Conservation (phyloP, 2,329 filamentous ascomycete species). For the Hortaea sp. region DNA sequence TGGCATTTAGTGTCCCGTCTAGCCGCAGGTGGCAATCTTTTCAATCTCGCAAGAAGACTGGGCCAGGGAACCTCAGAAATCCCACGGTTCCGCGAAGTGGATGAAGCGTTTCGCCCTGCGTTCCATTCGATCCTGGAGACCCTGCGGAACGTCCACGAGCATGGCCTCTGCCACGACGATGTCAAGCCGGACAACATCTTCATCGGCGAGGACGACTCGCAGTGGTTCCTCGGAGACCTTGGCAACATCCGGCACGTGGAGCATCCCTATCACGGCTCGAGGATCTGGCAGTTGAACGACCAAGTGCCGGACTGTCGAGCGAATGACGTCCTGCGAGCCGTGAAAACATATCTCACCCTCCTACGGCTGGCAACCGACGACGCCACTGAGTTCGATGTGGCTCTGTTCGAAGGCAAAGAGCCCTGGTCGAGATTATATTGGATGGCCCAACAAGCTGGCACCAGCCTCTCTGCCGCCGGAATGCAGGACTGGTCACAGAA, state of each 20-base stretch:
- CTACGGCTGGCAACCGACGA: neutral
- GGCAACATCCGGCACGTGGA: slow-evolving; percentile 24
- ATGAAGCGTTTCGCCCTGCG: slow-evolving; percentile 20
- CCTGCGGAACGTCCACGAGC: slow-evolving; percentile 19
- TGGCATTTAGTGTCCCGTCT: neutral
- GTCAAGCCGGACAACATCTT: slow-evolving; percentile 28
- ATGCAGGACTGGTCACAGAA: neutral
- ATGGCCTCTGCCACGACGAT: slow-evolving; percentile 29
- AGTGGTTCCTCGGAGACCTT: slow-evolving; percentile 27
- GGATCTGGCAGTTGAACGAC: neutral
- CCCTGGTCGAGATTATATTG: neutral
- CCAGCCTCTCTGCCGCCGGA: neutral
- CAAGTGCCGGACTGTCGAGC: neutral
- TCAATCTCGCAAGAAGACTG: neutral
- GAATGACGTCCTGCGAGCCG: neutral
- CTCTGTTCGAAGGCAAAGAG: neutral
- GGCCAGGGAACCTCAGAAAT: neutral
- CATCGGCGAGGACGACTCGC: slow-evolving; percentile 8
- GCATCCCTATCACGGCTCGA: slow-evolving; percentile 14
- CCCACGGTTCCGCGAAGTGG: slow-evolving; percentile 8
- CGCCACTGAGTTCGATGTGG: neutral
- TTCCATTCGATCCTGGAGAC: slow-evolving; percentile 19
- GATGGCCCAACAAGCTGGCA: neutral
- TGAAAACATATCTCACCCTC: neutral
- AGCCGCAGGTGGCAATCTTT: neutral